Conservation (phyloP, 345 rosid genomes). For the Ricinus communis region DNA sequence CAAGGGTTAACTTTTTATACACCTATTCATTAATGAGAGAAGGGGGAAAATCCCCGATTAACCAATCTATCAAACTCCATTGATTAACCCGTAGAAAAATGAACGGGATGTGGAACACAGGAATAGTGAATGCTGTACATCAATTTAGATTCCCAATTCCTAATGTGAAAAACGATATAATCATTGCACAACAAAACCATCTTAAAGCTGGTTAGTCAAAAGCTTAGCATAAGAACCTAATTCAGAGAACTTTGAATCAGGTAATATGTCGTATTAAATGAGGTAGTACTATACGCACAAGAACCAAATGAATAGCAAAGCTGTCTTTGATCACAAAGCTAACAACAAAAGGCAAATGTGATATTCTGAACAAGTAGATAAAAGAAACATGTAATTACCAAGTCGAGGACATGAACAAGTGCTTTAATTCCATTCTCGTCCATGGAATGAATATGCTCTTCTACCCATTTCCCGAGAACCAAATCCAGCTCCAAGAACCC, state of each 20-base stretch:
- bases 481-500: slow-evolving; percentile 92
- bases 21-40: not conserved
- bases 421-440: slow-evolving; percentile 66
- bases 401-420: slow-evolving; percentile 74
- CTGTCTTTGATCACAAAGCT: not conserved
- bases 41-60: not conserved
- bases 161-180: no score
- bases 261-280: no score
- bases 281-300: no score
- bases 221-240: not conserved
- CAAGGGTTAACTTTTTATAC: not conserved
- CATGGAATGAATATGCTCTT: slow-evolving; percentile 70
- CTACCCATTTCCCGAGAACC: slow-evolving; percentile 93
- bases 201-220: no score
- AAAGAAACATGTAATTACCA: slow-evolving; percentile 54
- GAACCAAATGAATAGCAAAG: not conserved
- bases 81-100: not conserved
- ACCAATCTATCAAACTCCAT: not conserved
- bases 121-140: not conserved
- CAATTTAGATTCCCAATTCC: no score
- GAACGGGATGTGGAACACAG: not conserved
- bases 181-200: no score
- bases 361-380: not conserved
- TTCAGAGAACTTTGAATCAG: not conserved
- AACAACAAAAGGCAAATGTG: not conserved